Percentiles rank a stretch among this genome's conserved stretches.
These are phyloP conservation scores for Candolleomyces eurysporus DNA, from an alignment of 768 basidiomycete species.

Conservation along the genomic window DNA sequence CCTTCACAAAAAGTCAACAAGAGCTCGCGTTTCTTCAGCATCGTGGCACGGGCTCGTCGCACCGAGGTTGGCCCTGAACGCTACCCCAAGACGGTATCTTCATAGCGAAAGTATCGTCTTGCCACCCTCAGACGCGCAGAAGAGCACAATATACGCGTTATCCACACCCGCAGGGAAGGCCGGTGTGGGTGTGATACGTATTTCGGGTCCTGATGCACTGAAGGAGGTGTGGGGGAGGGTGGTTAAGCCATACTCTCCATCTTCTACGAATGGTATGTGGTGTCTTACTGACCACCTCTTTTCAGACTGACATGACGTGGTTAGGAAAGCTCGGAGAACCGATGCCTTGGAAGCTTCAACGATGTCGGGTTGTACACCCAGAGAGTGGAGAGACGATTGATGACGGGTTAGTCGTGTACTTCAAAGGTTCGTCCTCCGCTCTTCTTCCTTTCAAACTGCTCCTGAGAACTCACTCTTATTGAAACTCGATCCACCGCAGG, in stretches of 20 bases:
- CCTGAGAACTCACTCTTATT: background rate
- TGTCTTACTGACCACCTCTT: too few relatives aligned
- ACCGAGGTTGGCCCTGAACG: too few relatives aligned
- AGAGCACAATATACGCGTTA: slow-evolving; percentile 76
- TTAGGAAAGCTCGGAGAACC: slow-evolving; percentile 29
- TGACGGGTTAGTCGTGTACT: slow-evolving; percentile 80
- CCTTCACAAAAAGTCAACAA: too few relatives aligned
- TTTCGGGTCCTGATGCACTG: slow-evolving; percentile 75
- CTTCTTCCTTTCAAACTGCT: background rate
- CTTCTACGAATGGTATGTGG: too few relatives aligned
- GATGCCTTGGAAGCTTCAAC: slow-evolving; percentile 64
- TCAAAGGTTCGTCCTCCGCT: slow-evolving; percentile 52
- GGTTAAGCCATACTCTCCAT: slow-evolving; percentile 34
- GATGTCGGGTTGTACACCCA: slow-evolving; percentile 71
- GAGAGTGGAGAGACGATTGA: slow-evolving; percentile 62
- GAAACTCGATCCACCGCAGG: slow-evolving; percentile 42
- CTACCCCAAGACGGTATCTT: too few relatives aligned
- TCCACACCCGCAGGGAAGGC: slow-evolving; percentile 56
- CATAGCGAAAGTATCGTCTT: background rate
- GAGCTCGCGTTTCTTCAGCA: too few relatives aligned
- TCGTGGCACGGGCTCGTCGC: too few relatives aligned
- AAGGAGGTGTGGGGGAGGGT: slow-evolving; percentile 58
- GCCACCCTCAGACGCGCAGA: slow-evolving; percentile 49
- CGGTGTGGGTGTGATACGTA: slow-evolving; percentile 77
- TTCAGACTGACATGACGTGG: too few relatives aligned